Evolutionary conservation across 1,139 yeast species (phyloP).

Genomic region (Petasospora fabianii): DNA sequence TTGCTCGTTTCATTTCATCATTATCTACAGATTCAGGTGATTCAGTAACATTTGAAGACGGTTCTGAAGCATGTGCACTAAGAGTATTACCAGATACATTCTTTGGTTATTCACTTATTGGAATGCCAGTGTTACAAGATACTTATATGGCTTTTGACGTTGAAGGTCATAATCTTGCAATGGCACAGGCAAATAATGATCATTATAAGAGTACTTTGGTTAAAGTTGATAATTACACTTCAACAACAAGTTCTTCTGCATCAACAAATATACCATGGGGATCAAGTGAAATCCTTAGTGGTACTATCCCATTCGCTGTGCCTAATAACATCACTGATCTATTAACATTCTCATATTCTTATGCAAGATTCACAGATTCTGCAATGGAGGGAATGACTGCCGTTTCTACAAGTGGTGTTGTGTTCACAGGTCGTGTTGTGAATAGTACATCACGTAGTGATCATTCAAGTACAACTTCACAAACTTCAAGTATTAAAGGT

Average conservation of each 20-base stretch:
- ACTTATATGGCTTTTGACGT: constrained; percentile 67
- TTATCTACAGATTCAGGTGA: constrained; percentile 23
- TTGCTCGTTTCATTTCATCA: constrained; percentile 42
- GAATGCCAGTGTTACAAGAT: constrained; percentile 55
- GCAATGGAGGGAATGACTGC: constrained; percentile 12
- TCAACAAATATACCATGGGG: constrained; percentile 12
- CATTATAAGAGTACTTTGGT: constrained; percentile 3
- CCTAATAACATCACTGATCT: constrained; percentile 32
- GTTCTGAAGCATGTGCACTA: constrained; percentile 59
- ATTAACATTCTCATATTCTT: constrained; percentile 28
- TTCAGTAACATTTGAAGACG: constrained; percentile 46
- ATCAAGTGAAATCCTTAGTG: constrained; percentile 36
- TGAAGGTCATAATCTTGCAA: constrained; percentile 53
- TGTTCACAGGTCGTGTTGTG: constrained; percentile 15
- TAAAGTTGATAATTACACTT: constrained; percentile 1
- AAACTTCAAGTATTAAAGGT: not conserved
- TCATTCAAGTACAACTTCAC: not conserved
- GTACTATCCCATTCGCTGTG: constrained; percentile 48
- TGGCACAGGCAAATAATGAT: constrained; percentile 42
- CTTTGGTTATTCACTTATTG: constrained; percentile 56
- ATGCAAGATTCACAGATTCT: constrained; percentile 2
- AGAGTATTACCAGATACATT: constrained; percentile 48
- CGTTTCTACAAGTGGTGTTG: constrained; percentile 12
- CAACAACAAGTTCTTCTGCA: constrained; percentile 9
- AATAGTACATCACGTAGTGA: constrained; percentile 4